phyloP scores from a whole-genome alignment of 139 green algal species.

The Marvania coccoides region DNA sequence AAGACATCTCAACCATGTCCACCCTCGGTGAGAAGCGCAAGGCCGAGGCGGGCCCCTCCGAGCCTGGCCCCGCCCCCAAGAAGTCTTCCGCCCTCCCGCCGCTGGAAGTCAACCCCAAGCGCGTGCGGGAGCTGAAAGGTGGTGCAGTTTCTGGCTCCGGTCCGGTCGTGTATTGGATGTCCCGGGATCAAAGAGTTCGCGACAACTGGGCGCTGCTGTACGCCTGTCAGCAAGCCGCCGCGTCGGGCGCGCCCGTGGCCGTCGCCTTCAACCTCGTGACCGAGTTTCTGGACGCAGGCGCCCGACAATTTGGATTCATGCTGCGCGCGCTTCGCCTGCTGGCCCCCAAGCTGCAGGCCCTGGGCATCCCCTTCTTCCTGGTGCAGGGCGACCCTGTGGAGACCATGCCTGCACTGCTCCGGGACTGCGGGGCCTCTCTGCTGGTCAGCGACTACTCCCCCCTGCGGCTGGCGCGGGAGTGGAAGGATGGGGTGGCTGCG shows the following conservation, averaged over 20 bases:
- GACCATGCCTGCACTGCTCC: constrained; percentile 64
- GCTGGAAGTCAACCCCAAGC: constrained; percentile 47
- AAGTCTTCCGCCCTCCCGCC: no score
- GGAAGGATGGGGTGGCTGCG: constrained; percentile 54
- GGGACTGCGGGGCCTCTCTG: constrained; percentile 46
- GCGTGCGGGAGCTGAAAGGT: constrained; percentile 43
- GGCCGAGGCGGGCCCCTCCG: not conserved
- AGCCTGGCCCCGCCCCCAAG: no score
- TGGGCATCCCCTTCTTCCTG: constrained; percentile 78
- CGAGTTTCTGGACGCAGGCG: constrained; percentile 61
- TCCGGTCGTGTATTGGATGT: constrained; percentile 84
- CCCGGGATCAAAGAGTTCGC: constrained; percentile 75
- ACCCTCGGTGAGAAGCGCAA: not conserved
- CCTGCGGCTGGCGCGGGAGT: constrained; percentile 65
- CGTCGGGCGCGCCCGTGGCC: constrained; percentile 36
- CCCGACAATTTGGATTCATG: constrained; percentile 87
- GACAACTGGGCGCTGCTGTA: constrained; percentile 96
- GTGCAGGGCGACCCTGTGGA: constrained; percentile 55
- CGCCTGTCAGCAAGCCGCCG: constrained; percentile 55
- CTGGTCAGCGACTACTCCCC: constrained; percentile 88
- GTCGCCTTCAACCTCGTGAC: constrained; percentile 83
- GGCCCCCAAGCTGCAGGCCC: constrained; percentile 36
- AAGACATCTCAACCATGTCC: not conserved
- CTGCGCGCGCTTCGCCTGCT: constrained; percentile 70
- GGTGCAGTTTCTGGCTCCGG: constrained; percentile 29